Percentiles rank a stretch among this genome's conserved stretches.
Evolutionary conservation across 352 stramenopile genomes (phyloP).

Genomic region (Bremia lactucae): DNA sequence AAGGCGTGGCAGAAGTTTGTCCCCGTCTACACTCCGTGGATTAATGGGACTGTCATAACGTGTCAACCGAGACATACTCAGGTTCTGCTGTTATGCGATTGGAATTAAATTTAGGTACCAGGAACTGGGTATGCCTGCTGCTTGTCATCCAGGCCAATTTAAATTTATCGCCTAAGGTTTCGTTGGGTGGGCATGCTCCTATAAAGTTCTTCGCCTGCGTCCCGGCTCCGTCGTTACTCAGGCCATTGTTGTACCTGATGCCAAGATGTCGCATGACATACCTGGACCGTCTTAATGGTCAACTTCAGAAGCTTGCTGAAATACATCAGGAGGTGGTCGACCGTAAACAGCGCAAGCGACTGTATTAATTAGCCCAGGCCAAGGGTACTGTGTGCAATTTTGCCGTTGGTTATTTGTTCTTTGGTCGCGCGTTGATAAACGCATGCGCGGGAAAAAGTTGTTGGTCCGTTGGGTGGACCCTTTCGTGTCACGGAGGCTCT

Average conservation of each 20-base stretch:
- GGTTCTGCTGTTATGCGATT: background rate
- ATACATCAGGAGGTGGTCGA: background rate
- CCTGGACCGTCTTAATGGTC: background rate
- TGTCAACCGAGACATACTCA: background rate
- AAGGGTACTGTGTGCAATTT: background rate
- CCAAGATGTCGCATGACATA: background rate
- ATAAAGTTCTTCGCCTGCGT: background rate
- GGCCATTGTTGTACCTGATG: background rate
- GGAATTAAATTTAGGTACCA: background rate
- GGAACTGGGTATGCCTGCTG: background rate
- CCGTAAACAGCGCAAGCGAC: background rate
- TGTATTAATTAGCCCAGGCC: background rate
- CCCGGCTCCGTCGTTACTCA: no score
- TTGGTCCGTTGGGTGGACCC: background rate
- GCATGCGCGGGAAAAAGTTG: background rate
- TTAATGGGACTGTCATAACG: background rate
- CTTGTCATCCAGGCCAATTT: background rate
- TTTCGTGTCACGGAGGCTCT: no score
- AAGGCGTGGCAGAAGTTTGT: background rate
- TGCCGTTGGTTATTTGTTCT: background rate
- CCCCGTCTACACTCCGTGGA: background rate
- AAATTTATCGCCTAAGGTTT: background rate
- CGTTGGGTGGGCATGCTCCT: background rate
- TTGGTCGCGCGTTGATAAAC: background rate
- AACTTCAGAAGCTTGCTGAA: background rate